phyloP scores from a whole-genome alignment of 177 flowering plant genomes.

The Tripterygium wilfordii region DNA sequence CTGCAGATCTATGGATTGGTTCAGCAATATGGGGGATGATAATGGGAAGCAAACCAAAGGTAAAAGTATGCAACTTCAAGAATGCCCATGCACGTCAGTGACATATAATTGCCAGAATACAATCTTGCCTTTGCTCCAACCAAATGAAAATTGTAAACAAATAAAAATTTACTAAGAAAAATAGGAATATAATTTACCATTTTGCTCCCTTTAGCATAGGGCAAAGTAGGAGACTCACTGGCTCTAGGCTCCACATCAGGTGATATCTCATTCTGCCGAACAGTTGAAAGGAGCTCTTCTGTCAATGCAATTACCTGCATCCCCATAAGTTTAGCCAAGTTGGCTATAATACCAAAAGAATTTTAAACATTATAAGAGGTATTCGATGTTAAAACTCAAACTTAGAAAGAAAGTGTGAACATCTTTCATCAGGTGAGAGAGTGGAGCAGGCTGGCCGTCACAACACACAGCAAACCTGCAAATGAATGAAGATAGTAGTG shows the following conservation, averaged over 20 bases:
- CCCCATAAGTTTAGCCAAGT: slow-evolving; percentile 12
- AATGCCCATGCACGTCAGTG: too few species aligned
- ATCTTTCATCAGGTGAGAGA: slow-evolving; percentile 66
- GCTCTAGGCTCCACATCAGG: slow-evolving; percentile 28
- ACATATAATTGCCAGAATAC: too few species aligned
- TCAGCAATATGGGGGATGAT: too few species aligned
- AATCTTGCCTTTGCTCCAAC: too few species aligned
- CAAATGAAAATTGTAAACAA: too few species aligned
- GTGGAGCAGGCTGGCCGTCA: slow-evolving; percentile 61
- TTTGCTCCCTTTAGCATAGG: slow-evolving; percentile 23
- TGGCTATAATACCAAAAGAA: slow-evolving; percentile 4
- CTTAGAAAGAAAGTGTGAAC: slow-evolving; percentile 65
- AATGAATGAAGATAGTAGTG: slow-evolving; percentile 73
- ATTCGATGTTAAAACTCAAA: slow-evolving; percentile 27
- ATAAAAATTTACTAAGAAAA: too few species aligned
- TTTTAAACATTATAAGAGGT: slow-evolving; percentile 9
- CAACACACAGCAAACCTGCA: slow-evolving; percentile 83
- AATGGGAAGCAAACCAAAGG: too few species aligned
- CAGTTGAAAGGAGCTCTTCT: slow-evolving; percentile 86
- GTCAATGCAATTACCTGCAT: slow-evolving; percentile 94
- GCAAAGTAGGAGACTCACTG: slow-evolving; percentile 25
- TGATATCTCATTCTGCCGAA: slow-evolving; percentile 58
- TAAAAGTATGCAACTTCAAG: too few species aligned
- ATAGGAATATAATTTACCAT: slow-evolving; percentile 18
- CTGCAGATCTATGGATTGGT: too few species aligned